phyloP scores from a whole-genome alignment of 192 early-diverging fungal species.

The Gorgonomyces haynaldii region DNA sequence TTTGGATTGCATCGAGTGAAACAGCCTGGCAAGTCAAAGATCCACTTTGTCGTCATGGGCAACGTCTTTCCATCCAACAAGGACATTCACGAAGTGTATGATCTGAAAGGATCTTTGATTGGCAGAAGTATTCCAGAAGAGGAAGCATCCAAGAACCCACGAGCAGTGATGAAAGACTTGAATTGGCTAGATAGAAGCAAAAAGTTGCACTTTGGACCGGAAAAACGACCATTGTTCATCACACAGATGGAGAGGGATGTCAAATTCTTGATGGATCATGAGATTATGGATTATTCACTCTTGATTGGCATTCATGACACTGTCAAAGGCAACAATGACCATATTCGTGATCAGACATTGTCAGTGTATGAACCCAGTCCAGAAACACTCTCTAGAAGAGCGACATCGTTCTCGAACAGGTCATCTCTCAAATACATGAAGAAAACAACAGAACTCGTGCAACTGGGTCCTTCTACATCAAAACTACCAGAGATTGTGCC shows the following conservation, averaged over 20 bases:
- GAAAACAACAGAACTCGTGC: slow-evolving; percentile 42
- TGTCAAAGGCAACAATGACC: slow-evolving; percentile 70
- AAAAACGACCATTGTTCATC: slow-evolving; percentile 66
- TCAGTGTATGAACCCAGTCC: slow-evolving; percentile 63
- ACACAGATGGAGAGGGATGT: slow-evolving; percentile 84
- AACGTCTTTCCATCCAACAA: slow-evolving; percentile 96
- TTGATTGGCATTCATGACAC: slow-evolving; percentile 86
- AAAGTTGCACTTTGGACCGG: slow-evolving; percentile 69
- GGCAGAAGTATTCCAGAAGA: slow-evolving; percentile 72
- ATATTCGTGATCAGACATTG: slow-evolving; percentile 84
- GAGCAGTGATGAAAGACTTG: slow-evolving; percentile 91
- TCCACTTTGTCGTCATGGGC: slow-evolving; percentile 99
- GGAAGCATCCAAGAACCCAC: slow-evolving; percentile 63
- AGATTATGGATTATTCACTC: slow-evolving; percentile 99
- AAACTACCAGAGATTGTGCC: slow-evolving; percentile 42
- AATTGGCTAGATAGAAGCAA: slow-evolving; percentile 79
- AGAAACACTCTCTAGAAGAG: slow-evolving; percentile 9
- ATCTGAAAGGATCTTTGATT: slow-evolving; percentile 88
- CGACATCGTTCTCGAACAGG: slow-evolving; percentile 6
- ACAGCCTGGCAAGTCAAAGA: slow-evolving; percentile 79
- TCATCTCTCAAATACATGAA: slow-evolving; percentile 2
- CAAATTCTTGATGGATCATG: slow-evolving; percentile 52
- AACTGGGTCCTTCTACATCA: slow-evolving; percentile 38
- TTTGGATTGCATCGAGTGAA: slow-evolving; percentile 96
- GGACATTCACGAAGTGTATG: slow-evolving; percentile 93